Conservation (phyloP, 2,329 filamentous ascomycete species). For the Colletotrichum navitas region DNA sequence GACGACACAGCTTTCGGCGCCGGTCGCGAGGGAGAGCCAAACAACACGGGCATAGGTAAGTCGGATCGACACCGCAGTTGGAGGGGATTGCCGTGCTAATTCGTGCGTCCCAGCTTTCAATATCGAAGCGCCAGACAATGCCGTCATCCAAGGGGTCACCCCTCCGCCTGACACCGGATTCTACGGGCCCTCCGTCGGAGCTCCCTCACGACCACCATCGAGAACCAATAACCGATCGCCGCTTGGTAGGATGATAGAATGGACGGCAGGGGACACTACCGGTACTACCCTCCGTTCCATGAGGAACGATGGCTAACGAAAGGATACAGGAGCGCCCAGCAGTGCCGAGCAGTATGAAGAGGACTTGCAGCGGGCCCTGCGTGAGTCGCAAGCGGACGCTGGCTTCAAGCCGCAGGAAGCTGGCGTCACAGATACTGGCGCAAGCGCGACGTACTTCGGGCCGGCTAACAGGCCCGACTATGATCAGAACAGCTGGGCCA, state of each 20-base stretch:
- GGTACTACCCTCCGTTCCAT: constrained; percentile 37
- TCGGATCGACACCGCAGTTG: not conserved
- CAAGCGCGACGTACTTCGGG: constrained; percentile 65
- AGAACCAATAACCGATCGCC: constrained; percentile 70
- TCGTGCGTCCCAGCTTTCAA: constrained; percentile 61
- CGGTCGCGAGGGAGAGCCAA: constrained; percentile 64
- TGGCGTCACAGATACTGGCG: constrained; percentile 58
- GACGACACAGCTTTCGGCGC: constrained; percentile 66
- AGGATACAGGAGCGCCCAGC: constrained; percentile 44
- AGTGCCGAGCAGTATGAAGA: constrained; percentile 63
- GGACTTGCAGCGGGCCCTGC: constrained; percentile 68
- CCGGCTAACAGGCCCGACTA: constrained; percentile 70
- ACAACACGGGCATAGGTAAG: constrained; percentile 61
- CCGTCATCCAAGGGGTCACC: constrained; percentile 58
- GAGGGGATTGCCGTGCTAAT: constrained; percentile 5
- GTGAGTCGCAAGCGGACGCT: constrained; percentile 64
- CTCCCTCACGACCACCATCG: constrained; percentile 73
- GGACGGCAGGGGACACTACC: constrained; percentile 54
- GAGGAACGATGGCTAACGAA: constrained; percentile 40
- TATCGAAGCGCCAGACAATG: constrained; percentile 64
- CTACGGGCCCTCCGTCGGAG: constrained; percentile 51
- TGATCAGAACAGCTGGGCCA: constrained; percentile 68
- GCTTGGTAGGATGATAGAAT: constrained; percentile 64
- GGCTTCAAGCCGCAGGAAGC: constrained; percentile 61
- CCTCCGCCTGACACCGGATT: constrained; percentile 55